These are phyloP conservation scores for Puccinia hordei DNA, from an alignment of 1,284 basidiomycete genomes.

Conservation along the genomic window DNA sequence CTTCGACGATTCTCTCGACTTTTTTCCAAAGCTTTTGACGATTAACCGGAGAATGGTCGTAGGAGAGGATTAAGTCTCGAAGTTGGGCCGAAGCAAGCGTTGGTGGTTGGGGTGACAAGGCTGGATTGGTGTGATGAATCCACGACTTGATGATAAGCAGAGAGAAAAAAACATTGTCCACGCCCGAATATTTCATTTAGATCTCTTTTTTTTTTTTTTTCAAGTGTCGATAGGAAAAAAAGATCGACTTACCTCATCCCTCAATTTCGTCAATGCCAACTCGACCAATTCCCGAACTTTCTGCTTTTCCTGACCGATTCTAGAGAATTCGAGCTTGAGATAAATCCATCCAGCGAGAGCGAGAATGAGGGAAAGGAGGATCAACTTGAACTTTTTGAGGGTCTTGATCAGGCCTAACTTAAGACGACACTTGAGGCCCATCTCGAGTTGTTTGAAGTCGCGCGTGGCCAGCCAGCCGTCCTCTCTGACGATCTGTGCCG, in stretches of 20 bases:
- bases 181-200: background rate
- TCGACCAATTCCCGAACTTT: constrained; percentile 76
- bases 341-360: constrained; percentile 55
- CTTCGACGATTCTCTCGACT: constrained; percentile 85
- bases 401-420: constrained; percentile 70
- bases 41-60: constrained; percentile 71
- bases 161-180: background rate
- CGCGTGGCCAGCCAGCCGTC: constrained; percentile 78
- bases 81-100: constrained; percentile 79
- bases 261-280: constrained; percentile 75
- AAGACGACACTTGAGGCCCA: constrained; percentile 72
- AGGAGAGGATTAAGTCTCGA: constrained; percentile 81
- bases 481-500: constrained; percentile 72
- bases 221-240: background rate
- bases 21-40: constrained; percentile 78
- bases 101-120: constrained; percentile 74
- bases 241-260: constrained; percentile 66
- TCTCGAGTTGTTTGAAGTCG: constrained; percentile 63
- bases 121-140: constrained; percentile 80
- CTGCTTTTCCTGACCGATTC: constrained; percentile 68
- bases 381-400: constrained; percentile 71
- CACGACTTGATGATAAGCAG: constrained; percentile 64
- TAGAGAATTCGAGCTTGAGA: constrained; percentile 59
- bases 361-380: constrained; percentile 66
- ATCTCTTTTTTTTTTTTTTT: no score